Evolutionary conservation across 495 filamentous ascomycete genomes (phyloP).

Genomic region (Xylaria palmicola): DNA sequence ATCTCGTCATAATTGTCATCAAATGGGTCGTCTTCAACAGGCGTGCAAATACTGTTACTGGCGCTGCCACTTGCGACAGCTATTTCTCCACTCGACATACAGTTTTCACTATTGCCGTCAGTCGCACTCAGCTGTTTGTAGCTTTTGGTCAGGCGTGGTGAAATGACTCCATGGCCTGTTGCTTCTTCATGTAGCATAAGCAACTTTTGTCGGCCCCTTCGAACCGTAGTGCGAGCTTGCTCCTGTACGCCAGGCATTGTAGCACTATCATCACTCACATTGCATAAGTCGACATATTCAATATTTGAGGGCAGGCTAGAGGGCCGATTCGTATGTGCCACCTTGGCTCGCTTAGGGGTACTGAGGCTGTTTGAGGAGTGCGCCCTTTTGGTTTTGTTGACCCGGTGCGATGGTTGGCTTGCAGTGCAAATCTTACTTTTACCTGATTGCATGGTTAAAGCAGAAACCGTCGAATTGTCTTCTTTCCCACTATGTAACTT

Average conservation of each 20-base stretch:
- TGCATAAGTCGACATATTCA: slow-evolving; percentile 40
- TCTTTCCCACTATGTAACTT: background rate
- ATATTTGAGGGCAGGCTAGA: slow-evolving; percentile 22
- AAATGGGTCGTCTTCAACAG: background rate
- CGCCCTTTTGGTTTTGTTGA: slow-evolving; percentile 13
- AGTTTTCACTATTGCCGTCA: background rate
- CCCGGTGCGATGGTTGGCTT: background rate
- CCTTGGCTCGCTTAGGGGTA: background rate
- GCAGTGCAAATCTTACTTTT: background rate
- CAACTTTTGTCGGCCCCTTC: background rate
- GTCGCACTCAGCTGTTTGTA: slow-evolving; percentile 9
- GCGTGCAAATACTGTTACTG: background rate
- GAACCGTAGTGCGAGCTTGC: slow-evolving; percentile 4
- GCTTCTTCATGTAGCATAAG: background rate
- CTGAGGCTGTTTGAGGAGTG: slow-evolving; percentile 3
- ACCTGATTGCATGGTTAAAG: background rate
- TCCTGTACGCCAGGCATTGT: slow-evolving; percentile 12
- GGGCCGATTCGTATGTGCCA: background rate
- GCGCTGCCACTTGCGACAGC: background rate
- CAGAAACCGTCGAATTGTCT: background rate
- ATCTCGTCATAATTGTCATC: slow-evolving; percentile 12
- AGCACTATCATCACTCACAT: background rate
- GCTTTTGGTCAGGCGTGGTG: slow-evolving; percentile 12
- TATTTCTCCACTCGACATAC: background rate
- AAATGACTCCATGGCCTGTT: slow-evolving; percentile 5